phyloP scores from a whole-genome alignment of 192 early-diverging fungal species.

The Mortierella antarctica region DNA sequence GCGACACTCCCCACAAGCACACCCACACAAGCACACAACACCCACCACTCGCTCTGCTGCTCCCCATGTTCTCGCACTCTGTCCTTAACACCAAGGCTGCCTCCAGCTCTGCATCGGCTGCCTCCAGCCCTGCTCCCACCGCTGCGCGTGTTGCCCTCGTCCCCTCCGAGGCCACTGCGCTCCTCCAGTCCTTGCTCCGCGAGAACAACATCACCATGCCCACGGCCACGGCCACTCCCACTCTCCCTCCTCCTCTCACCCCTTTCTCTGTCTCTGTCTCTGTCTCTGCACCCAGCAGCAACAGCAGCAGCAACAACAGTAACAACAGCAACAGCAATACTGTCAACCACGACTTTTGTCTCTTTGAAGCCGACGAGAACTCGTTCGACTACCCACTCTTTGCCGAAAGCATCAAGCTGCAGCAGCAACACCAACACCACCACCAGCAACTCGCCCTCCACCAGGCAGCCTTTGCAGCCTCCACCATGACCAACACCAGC shows the following conservation, averaged over 20 bases:
- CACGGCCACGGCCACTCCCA: background rate
- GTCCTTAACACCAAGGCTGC: background rate
- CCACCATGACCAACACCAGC: background rate
- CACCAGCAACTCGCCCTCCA: conserved; percentile 5
- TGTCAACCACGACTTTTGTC: conserved; percentile 26
- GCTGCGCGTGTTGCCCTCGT: background rate
- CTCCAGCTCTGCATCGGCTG: background rate
- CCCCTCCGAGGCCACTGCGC: conserved; percentile 13
- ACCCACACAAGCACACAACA: background rate
- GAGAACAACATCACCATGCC: conserved; percentile 12
- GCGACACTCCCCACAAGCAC: background rate
- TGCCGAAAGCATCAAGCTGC: conserved; percentile 10
- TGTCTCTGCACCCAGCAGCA: background rate
- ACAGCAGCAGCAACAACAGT: background rate
- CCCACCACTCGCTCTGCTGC: background rate
- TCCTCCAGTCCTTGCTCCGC: conserved; percentile 14
- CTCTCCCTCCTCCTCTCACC: background rate
- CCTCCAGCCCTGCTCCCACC: background rate
- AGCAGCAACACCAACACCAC: background rate
- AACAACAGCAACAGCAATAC: conserved; percentile 14
- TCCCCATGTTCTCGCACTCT: background rate
- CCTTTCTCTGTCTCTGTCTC: background rate
- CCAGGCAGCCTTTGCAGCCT: background rate
- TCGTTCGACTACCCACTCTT: conserved; percentile 40
- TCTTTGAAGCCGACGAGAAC: conserved; percentile 25